Evolutionary conservation across 2,329 filamentous ascomycete genomes (phyloP).

Genomic region (Microdochium bolleyi): DNA sequence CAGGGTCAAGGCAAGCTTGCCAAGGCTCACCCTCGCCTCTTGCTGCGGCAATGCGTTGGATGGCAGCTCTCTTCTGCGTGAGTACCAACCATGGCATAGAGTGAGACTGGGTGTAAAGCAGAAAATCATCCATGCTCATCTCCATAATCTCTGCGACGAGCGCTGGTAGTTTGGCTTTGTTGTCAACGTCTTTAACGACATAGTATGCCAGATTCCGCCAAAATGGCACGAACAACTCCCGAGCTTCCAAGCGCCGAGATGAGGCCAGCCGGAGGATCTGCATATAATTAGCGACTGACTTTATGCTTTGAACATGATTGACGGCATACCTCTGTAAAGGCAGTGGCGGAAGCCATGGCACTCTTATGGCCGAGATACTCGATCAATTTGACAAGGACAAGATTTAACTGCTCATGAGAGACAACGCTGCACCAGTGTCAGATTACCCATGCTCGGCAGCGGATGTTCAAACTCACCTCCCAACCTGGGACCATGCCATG

Average conservation of each 20-base stretch:
- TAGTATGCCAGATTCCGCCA: slow-evolving; percentile 81
- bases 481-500: slow-evolving; percentile 78
- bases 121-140: slow-evolving; percentile 65
- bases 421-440: slow-evolving; percentile 42
- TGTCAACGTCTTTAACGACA: slow-evolving; percentile 73
- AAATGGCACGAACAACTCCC: slow-evolving; percentile 73
- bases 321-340: slow-evolving; percentile 67
- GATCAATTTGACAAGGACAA: slow-evolving; percentile 74
- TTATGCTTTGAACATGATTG: neutral
- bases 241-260: slow-evolving; percentile 50
- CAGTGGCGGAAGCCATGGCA: slow-evolving; percentile 68
- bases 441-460: neutral
- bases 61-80: slow-evolving; percentile 66
- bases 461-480: slow-evolving; percentile 40
- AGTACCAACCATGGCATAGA: slow-evolving; percentile 84
- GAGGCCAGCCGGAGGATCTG: slow-evolving; percentile 63
- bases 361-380: slow-evolving; percentile 84
- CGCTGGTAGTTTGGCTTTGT: slow-evolving; percentile 73
- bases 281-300: slow-evolving; percentile 1
- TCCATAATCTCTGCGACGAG: slow-evolving; percentile 75
- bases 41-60: slow-evolving; percentile 73
- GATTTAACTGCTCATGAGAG: slow-evolving; percentile 75
- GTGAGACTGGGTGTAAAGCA: slow-evolving; percentile 68
- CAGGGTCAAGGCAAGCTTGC: slow-evolving; percentile 43
- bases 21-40: slow-evolving; percentile 60